These are phyloP conservation scores for Tetrahymena borealis DNA, from an alignment of 73 alveolate species.

Conservation along the genomic window DNA sequence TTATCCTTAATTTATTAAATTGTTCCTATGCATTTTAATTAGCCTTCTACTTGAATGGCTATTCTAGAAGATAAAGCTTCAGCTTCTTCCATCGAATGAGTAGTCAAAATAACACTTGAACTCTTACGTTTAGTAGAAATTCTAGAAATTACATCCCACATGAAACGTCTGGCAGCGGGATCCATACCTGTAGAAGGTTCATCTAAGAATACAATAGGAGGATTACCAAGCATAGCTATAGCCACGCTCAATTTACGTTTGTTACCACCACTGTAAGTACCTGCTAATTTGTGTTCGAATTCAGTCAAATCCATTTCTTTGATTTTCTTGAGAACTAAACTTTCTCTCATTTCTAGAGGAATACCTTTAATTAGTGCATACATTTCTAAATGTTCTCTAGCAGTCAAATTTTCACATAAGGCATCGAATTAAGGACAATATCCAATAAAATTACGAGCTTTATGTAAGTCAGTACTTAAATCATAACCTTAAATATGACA, in stretches of 20 bases:
- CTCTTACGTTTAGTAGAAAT: constrained; percentile 67
- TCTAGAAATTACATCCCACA: constrained; percentile 87
- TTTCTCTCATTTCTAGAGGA: constrained; percentile 9
- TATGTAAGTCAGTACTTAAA: constrained; percentile 33
- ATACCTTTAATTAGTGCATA: constrained; percentile 91
- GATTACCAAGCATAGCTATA: constrained; percentile 91
- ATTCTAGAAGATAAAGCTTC: constrained; percentile 77
- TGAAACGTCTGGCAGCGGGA: constrained; percentile 73
- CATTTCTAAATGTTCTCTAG: constrained; percentile 84
- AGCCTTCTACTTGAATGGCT: constrained; percentile 87
- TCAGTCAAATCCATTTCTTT: constrained; percentile 65
- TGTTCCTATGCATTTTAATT: constrained; percentile 81
- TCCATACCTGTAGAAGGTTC: constrained; percentile 98
- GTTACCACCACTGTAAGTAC: constrained; percentile 91
- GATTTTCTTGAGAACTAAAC: constrained; percentile 53
- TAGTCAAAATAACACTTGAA: constrained; percentile 62
- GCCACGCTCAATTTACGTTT: constrained; percentile 93
- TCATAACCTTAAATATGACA: constrained; percentile 64
- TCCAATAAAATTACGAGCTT: constrained; percentile 78
- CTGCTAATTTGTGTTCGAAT: constrained; percentile 65
- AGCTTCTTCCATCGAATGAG: constrained; percentile 93
- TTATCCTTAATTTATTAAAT: constrained; percentile 76
- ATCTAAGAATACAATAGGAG: constrained; percentile 91
- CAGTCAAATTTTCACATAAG: constrained; percentile 84
- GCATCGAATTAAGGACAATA: constrained; percentile 98